phyloP scores from a whole-genome alignment of 371 early-diverging fungal genomes.

The Homolaphlyctis polyrhiza region DNA sequence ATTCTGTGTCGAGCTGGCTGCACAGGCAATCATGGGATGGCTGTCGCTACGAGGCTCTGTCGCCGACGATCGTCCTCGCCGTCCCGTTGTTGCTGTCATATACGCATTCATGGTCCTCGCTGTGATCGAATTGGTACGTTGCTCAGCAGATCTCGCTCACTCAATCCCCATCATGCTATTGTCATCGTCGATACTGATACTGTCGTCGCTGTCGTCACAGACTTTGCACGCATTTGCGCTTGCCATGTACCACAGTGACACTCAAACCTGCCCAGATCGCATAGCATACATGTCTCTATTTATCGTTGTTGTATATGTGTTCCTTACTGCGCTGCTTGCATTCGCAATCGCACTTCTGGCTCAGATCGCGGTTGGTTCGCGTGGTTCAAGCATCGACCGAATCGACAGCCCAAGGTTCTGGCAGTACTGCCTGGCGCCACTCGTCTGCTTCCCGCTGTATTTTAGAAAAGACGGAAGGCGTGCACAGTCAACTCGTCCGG shows the following conservation, averaged over 20 bases:
- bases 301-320: background rate
- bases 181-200: too few species aligned
- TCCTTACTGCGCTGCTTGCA: background rate
- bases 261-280: background rate
- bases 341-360: background rate
- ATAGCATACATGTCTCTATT: background rate
- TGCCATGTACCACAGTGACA: background rate
- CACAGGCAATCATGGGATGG: slow-evolving; percentile 14
- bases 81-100: background rate
- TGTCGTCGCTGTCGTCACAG: background rate
- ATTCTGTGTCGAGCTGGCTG: slow-evolving; percentile 7
- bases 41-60: slow-evolving; percentile 26
- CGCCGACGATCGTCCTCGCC: slow-evolving; percentile 10
- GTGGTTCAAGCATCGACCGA: slow-evolving; percentile 9
- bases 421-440: slow-evolving; percentile 13
- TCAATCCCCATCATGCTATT: too few species aligned
- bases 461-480: background rate
- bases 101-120: background rate
- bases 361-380: background rate
- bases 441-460: slow-evolving; percentile 20
- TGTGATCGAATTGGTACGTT: background rate
- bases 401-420: slow-evolving; percentile 20
- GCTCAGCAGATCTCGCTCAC: background rate
- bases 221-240: slow-evolving; percentile 19
- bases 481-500: background rate